A percentile compares a stretch with the other conserved stretches of the same genome.
Conservation (phyloP, 768 basidiomycete genomes). For the Hericium coralloides region DNA sequence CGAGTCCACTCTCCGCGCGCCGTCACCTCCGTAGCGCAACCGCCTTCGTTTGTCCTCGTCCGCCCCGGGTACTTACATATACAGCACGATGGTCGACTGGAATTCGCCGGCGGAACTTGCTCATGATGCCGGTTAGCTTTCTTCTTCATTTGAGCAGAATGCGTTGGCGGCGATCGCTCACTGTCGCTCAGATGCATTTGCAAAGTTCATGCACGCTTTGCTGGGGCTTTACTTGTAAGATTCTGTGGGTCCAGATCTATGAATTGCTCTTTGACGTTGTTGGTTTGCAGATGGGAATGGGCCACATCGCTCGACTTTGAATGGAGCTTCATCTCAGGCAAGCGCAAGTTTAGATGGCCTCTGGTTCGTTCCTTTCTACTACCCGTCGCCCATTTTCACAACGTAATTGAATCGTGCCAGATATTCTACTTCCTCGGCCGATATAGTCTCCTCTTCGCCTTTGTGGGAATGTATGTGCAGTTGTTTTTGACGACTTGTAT, state of each 20-base stretch:
- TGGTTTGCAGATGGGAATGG: constrained; percentile 32
- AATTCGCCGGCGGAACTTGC: constrained; percentile 28
- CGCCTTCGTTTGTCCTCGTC: not conserved
- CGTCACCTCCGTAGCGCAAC: too few relatives aligned
- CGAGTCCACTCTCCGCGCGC: too few relatives aligned
- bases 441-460: constrained; percentile 34
- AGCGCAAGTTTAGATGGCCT: constrained; percentile 37
- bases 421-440: constrained; percentile 38
- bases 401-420: constrained; percentile 15
- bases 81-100: constrained; percentile 31
- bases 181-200: constrained; percentile 25
- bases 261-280: not conserved
- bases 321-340: constrained; percentile 31
- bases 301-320: constrained; percentile 34
- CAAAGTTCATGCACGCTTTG: constrained; percentile 33
- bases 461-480: constrained; percentile 36
- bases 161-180: too few relatives aligned
- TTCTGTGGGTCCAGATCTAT: not conserved
- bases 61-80: not conserved
- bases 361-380: constrained; percentile 21
- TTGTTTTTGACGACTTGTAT: not conserved
- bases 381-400: not conserved
- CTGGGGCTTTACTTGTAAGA: constrained; percentile 37
- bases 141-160: too few relatives aligned
- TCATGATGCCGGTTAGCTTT: constrained; percentile 25